A percentile compares a stretch with the other conserved stretches of the same genome.
Conservation (phyloP, 2,329 filamentous ascomycete species). For the Didymella pomorum region DNA sequence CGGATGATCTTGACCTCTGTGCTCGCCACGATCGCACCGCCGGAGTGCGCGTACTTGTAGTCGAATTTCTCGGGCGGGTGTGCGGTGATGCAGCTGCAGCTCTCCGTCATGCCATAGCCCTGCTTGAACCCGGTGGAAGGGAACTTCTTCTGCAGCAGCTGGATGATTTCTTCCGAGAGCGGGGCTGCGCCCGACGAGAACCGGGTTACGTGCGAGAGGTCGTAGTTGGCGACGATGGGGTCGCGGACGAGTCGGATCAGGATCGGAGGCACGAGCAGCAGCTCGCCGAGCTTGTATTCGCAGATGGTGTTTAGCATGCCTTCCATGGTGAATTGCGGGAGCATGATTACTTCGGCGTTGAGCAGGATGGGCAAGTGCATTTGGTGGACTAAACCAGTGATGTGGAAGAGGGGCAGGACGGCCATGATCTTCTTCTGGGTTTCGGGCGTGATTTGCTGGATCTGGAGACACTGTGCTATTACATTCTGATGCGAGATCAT, state of each 20-base stretch:
- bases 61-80: constrained; percentile 65
- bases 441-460: constrained; percentile 53
- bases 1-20: constrained; percentile 69
- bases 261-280: constrained; percentile 64
- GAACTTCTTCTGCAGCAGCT: constrained; percentile 63
- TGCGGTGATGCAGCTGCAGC: constrained; percentile 68
- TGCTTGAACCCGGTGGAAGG: constrained; percentile 69
- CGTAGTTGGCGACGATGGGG: constrained; percentile 62
- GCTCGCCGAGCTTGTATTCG: constrained; percentile 60
- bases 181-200: constrained; percentile 70
- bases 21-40: constrained; percentile 64
- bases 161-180: constrained; percentile 64
- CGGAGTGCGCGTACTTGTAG: constrained; percentile 65
- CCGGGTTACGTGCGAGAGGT: constrained; percentile 63
- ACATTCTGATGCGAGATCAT: constrained; percentile 50
- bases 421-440: constrained; percentile 53
- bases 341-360: constrained; percentile 72
- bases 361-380: constrained; percentile 69
- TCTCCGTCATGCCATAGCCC: constrained; percentile 74
- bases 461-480: constrained; percentile 66
- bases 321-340: constrained; percentile 68
- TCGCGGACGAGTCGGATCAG: constrained; percentile 68
- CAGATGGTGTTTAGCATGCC: constrained; percentile 57
- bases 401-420: constrained; percentile 47
- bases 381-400: constrained; percentile 51